Evolutionary conservation across 139 green algal genomes (phyloP), one percentile per base, ranked within the genome.

Genomic region (Gonium pectorale): DNA sequence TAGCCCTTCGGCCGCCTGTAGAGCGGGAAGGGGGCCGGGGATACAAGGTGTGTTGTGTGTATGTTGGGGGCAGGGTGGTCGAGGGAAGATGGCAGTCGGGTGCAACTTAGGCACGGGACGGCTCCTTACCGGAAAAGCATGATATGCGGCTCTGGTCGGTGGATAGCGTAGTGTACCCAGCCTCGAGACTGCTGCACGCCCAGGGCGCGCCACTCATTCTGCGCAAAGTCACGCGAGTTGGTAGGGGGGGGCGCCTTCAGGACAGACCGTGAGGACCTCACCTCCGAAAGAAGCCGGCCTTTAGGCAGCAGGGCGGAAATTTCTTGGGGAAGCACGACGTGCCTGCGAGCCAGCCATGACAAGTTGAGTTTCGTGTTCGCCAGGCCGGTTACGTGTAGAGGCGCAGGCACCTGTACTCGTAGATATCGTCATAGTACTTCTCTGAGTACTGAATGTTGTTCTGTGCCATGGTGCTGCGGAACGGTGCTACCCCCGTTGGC

Each of bases 81-180:
- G 27, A 64, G 56, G 35, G 13, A 21, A 41, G 3, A 2, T 43
- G 7, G n/a, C 38, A 81, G 31, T 35, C 15, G 44, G 35, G 0
- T 6, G n/a, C 52, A 79, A 46, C 33, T 5, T 26, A n/a, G n/a
- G n/a, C n/a, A n/a, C n/a, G n/a, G n/a, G n/a, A n/a, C n/a, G n/a
- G n/a, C n/a, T n/a, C n/a, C 84, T 35, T 37, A 96, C 91, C 96
- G 93, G 90, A 98, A 99, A 5, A 99, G 92, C 95, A 99, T 97
- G 86, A 99, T 99, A 89, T 99, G 97, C 0, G 93, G 96, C 93
- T 99, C 97, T 26, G 96, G 97, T 2, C 94, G 86, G 88, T 99
- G 97, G 56, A 99, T 97, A 29, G 96, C 96, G 75, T 99, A 99
- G 90, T 99, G 95, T 27, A 98, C 95, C 97, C 97, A 99, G 62